These are phyloP conservation scores for Nidularia pulvinata DNA, from an alignment of 768 basidiomycete species.

Conservation along the genomic window DNA sequence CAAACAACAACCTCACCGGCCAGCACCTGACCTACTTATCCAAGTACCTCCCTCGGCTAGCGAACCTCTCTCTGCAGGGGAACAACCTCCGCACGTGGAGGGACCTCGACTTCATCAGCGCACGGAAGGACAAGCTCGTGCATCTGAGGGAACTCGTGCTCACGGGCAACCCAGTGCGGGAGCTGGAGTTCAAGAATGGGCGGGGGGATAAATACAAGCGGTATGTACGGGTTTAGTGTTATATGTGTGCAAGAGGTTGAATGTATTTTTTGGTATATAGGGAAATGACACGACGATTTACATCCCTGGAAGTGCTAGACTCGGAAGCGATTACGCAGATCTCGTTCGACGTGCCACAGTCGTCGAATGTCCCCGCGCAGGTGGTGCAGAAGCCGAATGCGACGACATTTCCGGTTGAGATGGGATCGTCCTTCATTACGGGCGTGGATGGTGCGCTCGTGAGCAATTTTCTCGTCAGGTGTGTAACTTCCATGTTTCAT, in stretches of 20 bases:
- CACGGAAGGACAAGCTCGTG: constrained; percentile 55
- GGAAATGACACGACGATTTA: constrained; percentile 80
- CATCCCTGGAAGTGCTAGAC: constrained; percentile 83
- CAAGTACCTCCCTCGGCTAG: constrained; percentile 77
- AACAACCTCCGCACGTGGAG: constrained; percentile 71
- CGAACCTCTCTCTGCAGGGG: constrained; percentile 78
- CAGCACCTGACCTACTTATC: constrained; percentile 58
- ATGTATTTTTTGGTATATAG: constrained; percentile 31
- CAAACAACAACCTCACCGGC: constrained; percentile 68
- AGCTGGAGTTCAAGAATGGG: constrained; percentile 54
- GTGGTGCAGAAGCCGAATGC: constrained; percentile 47
- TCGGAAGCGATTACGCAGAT: constrained; percentile 79
- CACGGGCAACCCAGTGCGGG: constrained; percentile 74
- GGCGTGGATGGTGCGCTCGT: constrained; percentile 72
- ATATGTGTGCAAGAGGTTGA: neutral
- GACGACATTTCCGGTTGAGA: constrained; percentile 77
- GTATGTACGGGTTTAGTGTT: constrained; percentile 33
- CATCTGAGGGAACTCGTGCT: constrained; percentile 74
- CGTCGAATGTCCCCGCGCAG: constrained; percentile 34
- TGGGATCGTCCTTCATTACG: constrained; percentile 72
- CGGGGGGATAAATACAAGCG: constrained; percentile 66
- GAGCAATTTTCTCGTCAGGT: constrained; percentile 80
- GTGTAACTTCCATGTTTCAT: constrained; percentile 18
- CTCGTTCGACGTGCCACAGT: constrained; percentile 71
- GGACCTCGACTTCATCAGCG: constrained; percentile 68